A percentile compares a stretch with the other conserved stretches of the same genome.
These are phyloP conservation scores for Fonsecaea erecta DNA, from an alignment of 2,329 filamentous ascomycete species.

Conservation along the genomic window DNA sequence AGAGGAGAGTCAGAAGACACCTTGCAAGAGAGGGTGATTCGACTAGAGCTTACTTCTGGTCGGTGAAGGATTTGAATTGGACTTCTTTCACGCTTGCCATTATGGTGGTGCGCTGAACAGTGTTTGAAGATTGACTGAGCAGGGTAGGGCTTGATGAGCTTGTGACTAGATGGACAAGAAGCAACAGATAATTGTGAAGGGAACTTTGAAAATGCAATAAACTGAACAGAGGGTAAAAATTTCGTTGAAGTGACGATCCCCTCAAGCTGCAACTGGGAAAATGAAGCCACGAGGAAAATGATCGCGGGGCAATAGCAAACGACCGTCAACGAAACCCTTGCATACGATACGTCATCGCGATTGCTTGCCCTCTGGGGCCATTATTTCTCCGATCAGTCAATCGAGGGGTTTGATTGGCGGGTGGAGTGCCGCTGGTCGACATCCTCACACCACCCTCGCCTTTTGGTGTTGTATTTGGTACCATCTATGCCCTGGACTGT, in stretches of 20 bases:
- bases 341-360: slow-evolving; percentile 6
- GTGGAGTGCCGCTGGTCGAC: neutral
- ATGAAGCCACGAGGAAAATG: neutral
- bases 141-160: neutral
- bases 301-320: slow-evolving; percentile 12
- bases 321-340: neutral
- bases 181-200: neutral
- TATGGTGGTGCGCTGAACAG: neutral
- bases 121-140: neutral
- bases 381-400: slow-evolving; percentile 2
- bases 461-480: neutral
- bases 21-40: slow-evolving; percentile 26
- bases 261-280: slow-evolving; percentile 3
- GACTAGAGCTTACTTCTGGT: slow-evolving; percentile 83
- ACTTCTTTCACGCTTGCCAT: slow-evolving; percentile 66
- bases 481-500: neutral
- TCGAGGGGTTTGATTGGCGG: neutral
- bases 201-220: neutral
- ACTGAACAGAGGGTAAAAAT: neutral
- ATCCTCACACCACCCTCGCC: slow-evolving; percentile 15
- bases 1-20: slow-evolving; percentile 31
- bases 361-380: neutral
- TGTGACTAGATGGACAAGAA: neutral
- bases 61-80: slow-evolving; percentile 80
- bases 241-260: slow-evolving; percentile 3